Evolutionary conservation across 768 basidiomycete species (phyloP).

Genomic region (Chalciporus piperatus): DNA sequence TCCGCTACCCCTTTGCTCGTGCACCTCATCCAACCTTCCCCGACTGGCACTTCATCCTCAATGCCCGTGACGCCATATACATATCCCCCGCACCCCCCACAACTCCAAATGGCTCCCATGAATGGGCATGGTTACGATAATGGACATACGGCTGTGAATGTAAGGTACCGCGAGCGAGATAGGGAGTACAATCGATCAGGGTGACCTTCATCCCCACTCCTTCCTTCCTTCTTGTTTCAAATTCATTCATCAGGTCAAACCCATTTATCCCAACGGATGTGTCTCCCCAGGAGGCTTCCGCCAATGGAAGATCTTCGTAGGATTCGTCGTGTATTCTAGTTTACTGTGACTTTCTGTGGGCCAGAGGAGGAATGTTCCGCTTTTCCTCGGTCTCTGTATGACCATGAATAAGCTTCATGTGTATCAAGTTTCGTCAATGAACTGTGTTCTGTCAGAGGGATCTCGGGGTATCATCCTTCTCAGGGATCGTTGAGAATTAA

Average conservation of each 20-base stretch:
- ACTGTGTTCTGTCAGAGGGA: neutral
- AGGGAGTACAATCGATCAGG: slow-evolving; percentile 23
- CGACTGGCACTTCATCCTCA: slow-evolving; percentile 20
- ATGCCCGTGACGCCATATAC: slow-evolving; percentile 18
- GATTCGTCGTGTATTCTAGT: neutral
- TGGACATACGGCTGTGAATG: slow-evolving; percentile 13
- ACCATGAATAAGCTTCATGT: neutral
- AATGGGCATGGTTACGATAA: slow-evolving; percentile 27
- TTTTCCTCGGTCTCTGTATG: slow-evolving; percentile 3
- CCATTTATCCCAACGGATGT: slow-evolving; percentile 18
- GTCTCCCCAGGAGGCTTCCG: slow-evolving; percentile 19
- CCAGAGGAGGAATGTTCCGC: neutral
- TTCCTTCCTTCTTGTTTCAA: neutral
- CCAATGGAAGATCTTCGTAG: slow-evolving; percentile 26
- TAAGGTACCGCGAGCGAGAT: slow-evolving; percentile 25
- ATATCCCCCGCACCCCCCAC: slow-evolving; percentile 4
- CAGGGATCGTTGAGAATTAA: too few relatives aligned
- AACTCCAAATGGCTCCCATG: slow-evolving; percentile 9
- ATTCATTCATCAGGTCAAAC: slow-evolving; percentile 6
- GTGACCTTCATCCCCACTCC: neutral
- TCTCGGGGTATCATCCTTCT: neutral
- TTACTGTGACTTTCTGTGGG: neutral
- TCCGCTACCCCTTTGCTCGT: slow-evolving; percentile 29
- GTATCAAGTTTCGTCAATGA: neutral
- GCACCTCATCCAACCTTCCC: slow-evolving; percentile 30